phyloP scores from a whole-genome alignment of 2,329 filamentous ascomycete species.

The Alternaria sp. region DNA sequence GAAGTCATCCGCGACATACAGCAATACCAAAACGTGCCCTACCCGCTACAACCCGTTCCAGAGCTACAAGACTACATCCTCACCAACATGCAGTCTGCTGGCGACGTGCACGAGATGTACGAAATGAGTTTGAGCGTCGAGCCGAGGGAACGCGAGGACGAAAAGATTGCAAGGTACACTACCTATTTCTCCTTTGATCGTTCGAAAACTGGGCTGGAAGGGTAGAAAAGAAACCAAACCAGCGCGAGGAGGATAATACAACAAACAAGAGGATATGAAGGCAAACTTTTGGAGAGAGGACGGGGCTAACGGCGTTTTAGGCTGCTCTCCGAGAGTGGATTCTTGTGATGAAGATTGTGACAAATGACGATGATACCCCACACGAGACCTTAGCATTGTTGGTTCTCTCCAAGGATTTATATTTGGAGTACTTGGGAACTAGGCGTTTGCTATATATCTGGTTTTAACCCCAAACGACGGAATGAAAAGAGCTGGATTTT shows the following conservation, averaged over 20 bases:
- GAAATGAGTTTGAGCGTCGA: conserved; percentile 94
- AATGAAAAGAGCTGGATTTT: conserved; percentile 16
- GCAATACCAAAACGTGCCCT: conserved; percentile 98
- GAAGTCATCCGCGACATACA: conserved; percentile 99
- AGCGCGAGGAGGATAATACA: neutral
- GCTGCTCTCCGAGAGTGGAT: conserved; percentile 64
- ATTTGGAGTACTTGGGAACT: conserved; percentile 21
- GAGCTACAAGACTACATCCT: conserved; percentile 97
- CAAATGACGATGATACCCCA: conserved; percentile 43
- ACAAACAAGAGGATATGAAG: conserved; percentile 10
- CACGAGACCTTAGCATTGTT: conserved; percentile 36
- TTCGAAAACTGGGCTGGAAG: conserved; percentile 8
- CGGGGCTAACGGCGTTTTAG: conserved; percentile 45
- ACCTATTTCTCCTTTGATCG: conserved; percentile 23
- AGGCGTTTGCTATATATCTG: conserved; percentile 2
- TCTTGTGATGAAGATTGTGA: conserved; percentile 55
- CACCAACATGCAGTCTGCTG: conserved; percentile 92
- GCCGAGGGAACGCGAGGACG: conserved; percentile 94
- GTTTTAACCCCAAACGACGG: conserved; percentile 5
- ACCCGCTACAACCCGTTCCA: conserved; percentile 84
- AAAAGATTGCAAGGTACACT: conserved; percentile 95
- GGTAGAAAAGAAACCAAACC: conserved; percentile 1
- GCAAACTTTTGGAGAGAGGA: conserved; percentile 7
- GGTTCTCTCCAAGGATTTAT: conserved; percentile 21
- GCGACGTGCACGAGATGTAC: conserved; percentile 99